Evolutionary conservation across 805 yeast genomes (phyloP), one percentile per base, ranked within the genome.

Genomic region (Groenewaldozyma tartarivorans): DNA sequence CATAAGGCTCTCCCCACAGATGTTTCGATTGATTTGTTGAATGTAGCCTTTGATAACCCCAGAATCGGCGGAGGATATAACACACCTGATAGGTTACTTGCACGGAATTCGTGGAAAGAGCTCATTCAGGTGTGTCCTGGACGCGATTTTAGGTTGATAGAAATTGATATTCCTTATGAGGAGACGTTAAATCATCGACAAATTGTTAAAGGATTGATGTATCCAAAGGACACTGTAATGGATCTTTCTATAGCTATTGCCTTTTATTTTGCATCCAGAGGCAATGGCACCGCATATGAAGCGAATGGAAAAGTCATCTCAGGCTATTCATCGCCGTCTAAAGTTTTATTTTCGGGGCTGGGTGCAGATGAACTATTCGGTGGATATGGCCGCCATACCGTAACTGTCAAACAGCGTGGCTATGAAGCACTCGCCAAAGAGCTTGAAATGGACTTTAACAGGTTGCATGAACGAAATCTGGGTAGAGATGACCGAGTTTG

Each of bases 331-430:
- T 42, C 48, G 19, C 17, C 29, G 4, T 41, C 86, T 5, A 73
- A 76, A 48, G 95, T 92, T 0, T 58, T 92, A 5, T 65, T 92
- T 27, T 84, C 95, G 40, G 99, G 99, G 0, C 67, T 92, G 9
- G 99, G 99, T 1, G 98, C 98, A 0, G 99, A 92, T 62, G 99
- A 92, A 60, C 62, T 92, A 16, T 88, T 83, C 66, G 99, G 95
- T 0, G 99, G 99, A 0, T 92, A 92, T 57, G 83, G 94, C 18
- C 70, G 96, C 35, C 94, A 92, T 51, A 79, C 64, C 1, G 42
- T 52, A 15, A 49, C 53, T 5, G 54, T 57, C 17, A 36, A 44
- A 6, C 63, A 64, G 26, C 60, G 61, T 31, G 62, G 67, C 1
- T 66, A 68, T 22, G 56, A 51, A 0, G 66, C 67, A 20, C 64